Evolutionary conservation across 768 basidiomycete species (phyloP), one percentile per base, ranked within the genome.

Genomic region (Lactarius quietus): DNA sequence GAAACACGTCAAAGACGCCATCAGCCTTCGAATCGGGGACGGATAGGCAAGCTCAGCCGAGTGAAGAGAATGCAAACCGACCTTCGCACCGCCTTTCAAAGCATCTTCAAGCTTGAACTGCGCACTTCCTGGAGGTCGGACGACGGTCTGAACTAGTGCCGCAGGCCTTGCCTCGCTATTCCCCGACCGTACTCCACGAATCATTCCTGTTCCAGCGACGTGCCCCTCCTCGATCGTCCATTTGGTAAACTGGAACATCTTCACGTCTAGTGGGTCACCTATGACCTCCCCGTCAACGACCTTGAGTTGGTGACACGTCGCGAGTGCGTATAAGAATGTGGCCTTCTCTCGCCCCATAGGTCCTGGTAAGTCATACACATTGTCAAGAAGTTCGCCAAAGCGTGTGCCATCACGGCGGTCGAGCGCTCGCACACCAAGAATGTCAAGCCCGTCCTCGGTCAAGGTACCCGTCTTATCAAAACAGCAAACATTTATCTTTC

Each of bases 381-480:
- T 88, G 65, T 90, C 84, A 58, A 95, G 80, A 39, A 98, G 84
- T 73, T 99, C 96, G 23, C 95, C 93, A 76, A 98, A 98, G 48
- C 86, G 84, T 9, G 79, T 83, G 59, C 39, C 64, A 20, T 39
- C 45, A 55, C 80, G 82, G 52, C 92, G 86, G 64, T 96, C 95
- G 51, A 92, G 83, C 7, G 86, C 86, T 53, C 96, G 89, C 20
- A 97, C 89, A 18, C 97, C 97, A 54, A 99, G 87, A 53, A 99
- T 94, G 73, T 99, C 97, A 57, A 99, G 81, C 0, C 96, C 97
- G 69, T 99, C 97, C 76, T 99, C 97, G 1, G 97, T 99, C 28
- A 99, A 82, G 9, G 97, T 99, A 9, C 97, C 97, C 1, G 97
- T 99, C 78, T 99, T 99, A 80, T 99, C 97, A 72, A 99, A 99